These are phyloP conservation scores for Hymenotorrendiella dingleyae DNA, from an alignment of 2,329 filamentous ascomycete species.

Conservation along the genomic window DNA sequence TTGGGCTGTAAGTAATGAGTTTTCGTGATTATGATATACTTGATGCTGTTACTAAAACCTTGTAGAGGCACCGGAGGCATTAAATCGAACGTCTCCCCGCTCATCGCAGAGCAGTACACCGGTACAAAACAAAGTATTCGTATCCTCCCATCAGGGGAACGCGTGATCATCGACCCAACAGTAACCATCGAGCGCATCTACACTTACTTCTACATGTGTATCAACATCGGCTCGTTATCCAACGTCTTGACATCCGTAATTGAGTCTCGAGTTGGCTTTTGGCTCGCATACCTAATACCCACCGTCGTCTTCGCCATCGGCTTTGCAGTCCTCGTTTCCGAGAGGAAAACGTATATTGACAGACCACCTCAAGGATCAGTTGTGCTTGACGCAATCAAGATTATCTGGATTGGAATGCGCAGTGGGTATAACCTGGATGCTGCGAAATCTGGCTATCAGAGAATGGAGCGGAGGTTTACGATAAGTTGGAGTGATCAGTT, in stretches of 20 bases:
- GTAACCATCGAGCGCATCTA: constrained; percentile 29
- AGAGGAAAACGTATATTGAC: constrained; percentile 50
- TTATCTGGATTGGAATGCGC: constrained; percentile 44
- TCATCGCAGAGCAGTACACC: constrained; percentile 30
- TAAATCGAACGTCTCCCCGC: constrained; percentile 33
- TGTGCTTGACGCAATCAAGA: constrained; percentile 51
- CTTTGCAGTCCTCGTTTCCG: constrained; percentile 49
- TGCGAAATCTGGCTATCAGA: too few species aligned
- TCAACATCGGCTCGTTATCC: constrained; percentile 42
- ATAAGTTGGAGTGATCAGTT: constrained; percentile 75
- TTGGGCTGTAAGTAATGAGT: too few species aligned
- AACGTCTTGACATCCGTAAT: constrained; percentile 42
- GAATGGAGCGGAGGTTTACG: too few species aligned
- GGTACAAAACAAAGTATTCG: constrained; percentile 22
- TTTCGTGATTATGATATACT: too few species aligned
- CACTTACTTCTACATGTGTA: constrained; percentile 43
- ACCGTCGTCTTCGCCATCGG: constrained; percentile 44
- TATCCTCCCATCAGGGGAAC: constrained; percentile 22
- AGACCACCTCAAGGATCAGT: constrained; percentile 61
- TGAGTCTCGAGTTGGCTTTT: constrained; percentile 47
- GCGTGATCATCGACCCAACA: constrained; percentile 29
- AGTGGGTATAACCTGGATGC: constrained; percentile 66
- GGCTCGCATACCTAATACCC: constrained; percentile 38
- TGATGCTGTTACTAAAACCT: constrained; percentile 33
- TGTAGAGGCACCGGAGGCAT: constrained; percentile 41